These are phyloP conservation scores for Leccinum disarticulatum DNA, from an alignment of 768 basidiomycete genomes.

Conservation along the genomic window DNA sequence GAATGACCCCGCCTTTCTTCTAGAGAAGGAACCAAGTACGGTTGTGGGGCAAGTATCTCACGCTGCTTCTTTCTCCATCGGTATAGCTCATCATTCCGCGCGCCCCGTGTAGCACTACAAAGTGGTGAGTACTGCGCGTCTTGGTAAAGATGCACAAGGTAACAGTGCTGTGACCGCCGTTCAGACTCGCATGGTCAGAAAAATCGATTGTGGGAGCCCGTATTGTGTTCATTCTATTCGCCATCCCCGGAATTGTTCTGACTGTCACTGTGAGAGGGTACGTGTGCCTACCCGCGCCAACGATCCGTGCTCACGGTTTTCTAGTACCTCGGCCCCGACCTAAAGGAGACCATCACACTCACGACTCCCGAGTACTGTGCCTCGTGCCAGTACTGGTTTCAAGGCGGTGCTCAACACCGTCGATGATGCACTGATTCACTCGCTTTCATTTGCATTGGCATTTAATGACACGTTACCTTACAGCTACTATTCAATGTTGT, in stretches of 20 bases:
- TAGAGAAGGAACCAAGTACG: slow-evolving; percentile 74
- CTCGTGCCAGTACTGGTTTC: slow-evolving; percentile 61
- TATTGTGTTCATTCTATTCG: slow-evolving; percentile 41
- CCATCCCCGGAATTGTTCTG: slow-evolving; percentile 42
- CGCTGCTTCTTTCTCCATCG: slow-evolving; percentile 12
- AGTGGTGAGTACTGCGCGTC: slow-evolving; percentile 48
- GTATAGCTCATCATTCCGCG: slow-evolving; percentile 9
- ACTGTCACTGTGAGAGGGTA: slow-evolving; percentile 47
- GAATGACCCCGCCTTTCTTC: slow-evolving; percentile 26
- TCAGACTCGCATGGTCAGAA: slow-evolving; percentile 36
- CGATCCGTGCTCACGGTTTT: slow-evolving; percentile 3
- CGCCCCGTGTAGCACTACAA: slow-evolving; percentile 57
- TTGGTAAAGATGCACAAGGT: slow-evolving; percentile 12
- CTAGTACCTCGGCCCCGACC: slow-evolving; percentile 69
- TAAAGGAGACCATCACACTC: slow-evolving; percentile 55
- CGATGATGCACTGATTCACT: slow-evolving; percentile 23
- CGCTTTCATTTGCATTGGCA: slow-evolving; percentile 11
- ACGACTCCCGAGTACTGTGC: slow-evolving; percentile 52
- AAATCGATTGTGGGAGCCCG: slow-evolving; percentile 34
- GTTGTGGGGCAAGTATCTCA: slow-evolving; percentile 55
- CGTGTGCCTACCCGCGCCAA: slow-evolving; percentile 14
- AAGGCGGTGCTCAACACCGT: slow-evolving; percentile 42
- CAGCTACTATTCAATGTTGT: slow-evolving; percentile 18
- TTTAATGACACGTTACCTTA: slow-evolving; percentile 31
- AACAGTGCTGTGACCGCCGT: slow-evolving; percentile 7